Base-by-base conservation (phyloP, 441 rosid genomes). In the Geranium incanum region DNA sequence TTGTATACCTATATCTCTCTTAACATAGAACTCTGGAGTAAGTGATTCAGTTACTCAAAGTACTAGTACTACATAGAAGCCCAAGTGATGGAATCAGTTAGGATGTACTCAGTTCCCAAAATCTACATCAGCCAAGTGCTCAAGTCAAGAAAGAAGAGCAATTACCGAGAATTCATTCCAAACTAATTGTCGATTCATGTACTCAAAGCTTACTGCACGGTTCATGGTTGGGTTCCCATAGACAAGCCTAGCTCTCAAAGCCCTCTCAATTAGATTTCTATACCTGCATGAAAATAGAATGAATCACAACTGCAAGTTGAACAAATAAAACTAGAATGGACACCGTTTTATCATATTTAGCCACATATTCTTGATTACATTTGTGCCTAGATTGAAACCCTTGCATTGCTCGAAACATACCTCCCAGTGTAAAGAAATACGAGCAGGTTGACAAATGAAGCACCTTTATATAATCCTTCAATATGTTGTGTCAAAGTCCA, bases 101-200 rank as follows among this genome's bases (percentile, higher is more conserved):
- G 52, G 52, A 45, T 12, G 50, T 6, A 50, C 15, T 50, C 57
- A 12, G 13, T n/a, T 6, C 60, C 15, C 16, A n/a, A 12, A 1
- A 52, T 52, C 60, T 12, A 52, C 5, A n/a, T 12, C 16, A 68
- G 43, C 21, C 57, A 71, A 71, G 33, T 21, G 16, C 41, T 43
- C 45, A 67, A 15, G 48, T 65, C 39, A 45, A 65, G 3, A 37
- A 67, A 72, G 62, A 45, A 75, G 59, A 67, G 67, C 50, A 73
- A 76, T 81, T 89, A 94, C 97, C 86, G 95, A 94, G 76, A 92
- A 94, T 81, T 94, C 97, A 80, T 94, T 94, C 99, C 97, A 94
- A 81, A 94, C 97, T 71, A 94, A 84, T 77, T 92, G 99, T 62
- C 94, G 91, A 81, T 94, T 90, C 99, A 92, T 90, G 84, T 94